phyloP scores from a whole-genome alignment of 2,329 filamentous ascomycete genomes.

The Chrysoporthe puriensis region DNA sequence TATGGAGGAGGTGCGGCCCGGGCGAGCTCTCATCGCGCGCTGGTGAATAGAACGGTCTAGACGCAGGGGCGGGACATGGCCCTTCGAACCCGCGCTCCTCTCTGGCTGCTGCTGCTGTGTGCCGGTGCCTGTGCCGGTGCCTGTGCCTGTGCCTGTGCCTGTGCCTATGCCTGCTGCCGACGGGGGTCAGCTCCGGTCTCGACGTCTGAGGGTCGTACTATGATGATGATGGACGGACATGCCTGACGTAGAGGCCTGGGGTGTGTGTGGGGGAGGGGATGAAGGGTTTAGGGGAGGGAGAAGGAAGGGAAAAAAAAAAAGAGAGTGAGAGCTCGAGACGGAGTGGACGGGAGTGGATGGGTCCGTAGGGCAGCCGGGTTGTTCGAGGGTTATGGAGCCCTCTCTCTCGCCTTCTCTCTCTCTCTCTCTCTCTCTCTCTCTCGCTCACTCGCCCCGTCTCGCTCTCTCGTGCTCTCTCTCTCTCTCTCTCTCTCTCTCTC shows the following conservation, averaged over 20 bases:
- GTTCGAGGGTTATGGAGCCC: neutral
- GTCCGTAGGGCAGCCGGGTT: neutral
- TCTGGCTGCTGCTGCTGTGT: too few species aligned
- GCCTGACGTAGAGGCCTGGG: neutral
- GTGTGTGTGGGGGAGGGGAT: neutral
- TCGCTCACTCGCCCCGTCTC: too few species aligned
- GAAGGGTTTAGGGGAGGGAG: neutral
- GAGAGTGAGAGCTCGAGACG: neutral
- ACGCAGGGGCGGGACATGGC: conserved; percentile 2
- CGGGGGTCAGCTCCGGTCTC: conserved; percentile 3
- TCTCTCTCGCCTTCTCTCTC: neutral
- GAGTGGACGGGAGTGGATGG: neutral
- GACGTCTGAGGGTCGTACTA: neutral
- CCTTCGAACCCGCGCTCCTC: neutral
- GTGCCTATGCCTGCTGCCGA: neutral
- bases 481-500: too few species aligned
- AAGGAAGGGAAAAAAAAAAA: neutral
- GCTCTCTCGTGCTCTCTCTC: too few species aligned
- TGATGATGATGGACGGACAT: neutral
- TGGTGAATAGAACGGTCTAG: conserved; percentile 10
- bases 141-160: neutral
- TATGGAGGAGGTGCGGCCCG: conserved; percentile 11
- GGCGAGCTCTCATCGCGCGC: conserved; percentile 20
- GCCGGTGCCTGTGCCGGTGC: too few species aligned
- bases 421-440: neutral